These are phyloP conservation scores for Pholiota conissans DNA, from an alignment of 768 basidiomycete species.

Conservation along the genomic window DNA sequence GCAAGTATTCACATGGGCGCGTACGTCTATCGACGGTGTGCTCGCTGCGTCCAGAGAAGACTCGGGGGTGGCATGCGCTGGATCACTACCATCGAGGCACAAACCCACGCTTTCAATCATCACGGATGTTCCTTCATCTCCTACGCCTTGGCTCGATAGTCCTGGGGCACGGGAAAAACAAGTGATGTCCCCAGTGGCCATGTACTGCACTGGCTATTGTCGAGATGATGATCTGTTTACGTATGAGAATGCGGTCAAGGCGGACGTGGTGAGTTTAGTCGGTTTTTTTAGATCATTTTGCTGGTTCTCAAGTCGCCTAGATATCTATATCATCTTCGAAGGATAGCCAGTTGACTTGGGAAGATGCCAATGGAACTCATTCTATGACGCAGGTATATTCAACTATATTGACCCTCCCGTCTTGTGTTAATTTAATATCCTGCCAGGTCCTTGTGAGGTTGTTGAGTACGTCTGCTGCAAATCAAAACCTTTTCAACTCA, in stretches of 20 bases:
- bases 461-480: conserved; percentile 9
- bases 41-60: conserved; percentile 7
- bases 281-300: background rate
- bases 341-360: conserved; percentile 39
- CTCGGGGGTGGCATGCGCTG: background rate
- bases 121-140: conserved; percentile 11
- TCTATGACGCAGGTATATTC: conserved; percentile 36
- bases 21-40: conserved; percentile 15
- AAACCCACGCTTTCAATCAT: conserved; percentile 9
- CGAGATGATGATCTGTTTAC: conserved; percentile 9
- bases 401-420: too few species aligned
- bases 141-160: conserved; percentile 8
- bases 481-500: conserved; percentile 11
- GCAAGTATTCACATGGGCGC: conserved; percentile 8
- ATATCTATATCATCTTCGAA: conserved; percentile 37
- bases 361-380: conserved; percentile 27
- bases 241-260: conserved; percentile 4
- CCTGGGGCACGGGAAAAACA: conserved; percentile 17
- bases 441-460: conserved; percentile 4
- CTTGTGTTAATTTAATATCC: background rate
- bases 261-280: conserved; percentile 30
- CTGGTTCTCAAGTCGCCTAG: conserved; percentile 14
- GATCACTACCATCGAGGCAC: background rate
- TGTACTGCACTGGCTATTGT: conserved; percentile 31
- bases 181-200: conserved; percentile 30